phyloP scores from a whole-genome alignment of 2,329 filamentous ascomycete genomes.

The Botrytis medusae region DNA sequence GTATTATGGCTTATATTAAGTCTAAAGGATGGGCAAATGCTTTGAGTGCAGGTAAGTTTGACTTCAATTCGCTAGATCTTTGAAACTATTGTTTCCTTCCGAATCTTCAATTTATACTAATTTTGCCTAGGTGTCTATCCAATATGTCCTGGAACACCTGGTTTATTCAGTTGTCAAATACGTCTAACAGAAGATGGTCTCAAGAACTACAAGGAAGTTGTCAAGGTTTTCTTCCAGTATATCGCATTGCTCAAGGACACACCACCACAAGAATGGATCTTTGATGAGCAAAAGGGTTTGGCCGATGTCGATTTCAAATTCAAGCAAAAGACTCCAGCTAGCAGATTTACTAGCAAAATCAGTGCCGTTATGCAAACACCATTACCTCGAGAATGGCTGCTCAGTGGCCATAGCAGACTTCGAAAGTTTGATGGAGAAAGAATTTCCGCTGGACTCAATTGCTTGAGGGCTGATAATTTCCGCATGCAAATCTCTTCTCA shows the following conservation, averaged over 20 bases:
- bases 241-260: slow-evolving; percentile 79
- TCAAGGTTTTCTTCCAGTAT: slow-evolving; percentile 74
- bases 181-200: slow-evolving; percentile 64
- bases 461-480: slow-evolving; percentile 85
- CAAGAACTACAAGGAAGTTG: slow-evolving; percentile 60
- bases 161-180: slow-evolving; percentile 65
- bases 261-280: slow-evolving; percentile 87
- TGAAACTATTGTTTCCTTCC: background rate
- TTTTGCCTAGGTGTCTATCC: slow-evolving; percentile 51
- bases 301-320: slow-evolving; percentile 94
- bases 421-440: slow-evolving; percentile 76
- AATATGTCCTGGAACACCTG: slow-evolving; percentile 62
- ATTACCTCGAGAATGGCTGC: slow-evolving; percentile 79
- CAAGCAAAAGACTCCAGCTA: slow-evolving; percentile 87
- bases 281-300: slow-evolving; percentile 86
- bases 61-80: background rate
- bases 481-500: slow-evolving; percentile 80
- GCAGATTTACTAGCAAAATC: slow-evolving; percentile 81
- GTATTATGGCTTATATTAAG: slow-evolving; percentile 70
- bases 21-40: slow-evolving; percentile 70
- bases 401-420: slow-evolving; percentile 73
- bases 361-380: slow-evolving; percentile 90
- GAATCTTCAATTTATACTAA: background rate
- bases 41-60: slow-evolving; percentile 52
- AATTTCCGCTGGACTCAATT: slow-evolving; percentile 72